Evolutionary conservation across 495 filamentous ascomycete genomes (phyloP).

Genomic region (Darksidea phi): DNA sequence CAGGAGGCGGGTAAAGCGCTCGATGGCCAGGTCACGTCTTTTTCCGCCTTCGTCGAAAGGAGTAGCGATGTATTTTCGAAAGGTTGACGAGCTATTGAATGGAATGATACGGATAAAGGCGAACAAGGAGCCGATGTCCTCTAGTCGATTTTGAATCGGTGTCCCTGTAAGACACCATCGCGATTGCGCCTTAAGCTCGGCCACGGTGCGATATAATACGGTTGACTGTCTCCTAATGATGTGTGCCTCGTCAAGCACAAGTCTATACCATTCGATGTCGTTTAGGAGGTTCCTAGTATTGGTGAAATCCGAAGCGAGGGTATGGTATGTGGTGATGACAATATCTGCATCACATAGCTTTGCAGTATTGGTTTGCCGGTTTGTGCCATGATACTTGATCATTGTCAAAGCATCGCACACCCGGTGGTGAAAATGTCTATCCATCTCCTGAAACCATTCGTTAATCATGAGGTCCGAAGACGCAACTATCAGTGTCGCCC

Average conservation of each 20-base stretch:
- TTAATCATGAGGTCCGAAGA: conserved; percentile 28
- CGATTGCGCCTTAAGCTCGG: conserved; percentile 12
- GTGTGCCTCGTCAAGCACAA: conserved; percentile 31
- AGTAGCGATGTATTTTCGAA: conserved; percentile 19
- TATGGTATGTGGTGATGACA: conserved; percentile 25
- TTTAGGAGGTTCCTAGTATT: neutral
- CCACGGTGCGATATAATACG: conserved; percentile 19
- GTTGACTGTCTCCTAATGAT: conserved; percentile 24
- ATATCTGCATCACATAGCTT: conserved; percentile 17
- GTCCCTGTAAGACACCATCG: conserved; percentile 35
- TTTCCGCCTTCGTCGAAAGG: conserved; percentile 12
- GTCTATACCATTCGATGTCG: conserved; percentile 12
- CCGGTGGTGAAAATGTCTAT: conserved; percentile 14
- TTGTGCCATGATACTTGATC: conserved; percentile 27
- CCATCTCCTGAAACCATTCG: conserved; percentile 26
- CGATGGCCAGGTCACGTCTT: conserved; percentile 10
- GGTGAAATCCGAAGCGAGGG: conserved; percentile 13
- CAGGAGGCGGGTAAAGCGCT: conserved; percentile 18
- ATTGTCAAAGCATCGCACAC: conserved; percentile 2
- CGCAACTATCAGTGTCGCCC: conserved; percentile 17
- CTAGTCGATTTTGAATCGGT: conserved; percentile 33
- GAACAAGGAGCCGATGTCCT: conserved; percentile 30
- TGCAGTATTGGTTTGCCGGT: conserved; percentile 7
- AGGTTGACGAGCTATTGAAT: conserved; percentile 9
- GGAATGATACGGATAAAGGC: conserved; percentile 20